Conservation (phyloP, 2,329 filamentous ascomycete genomes). For the Tolypocladium cylindrosporum region DNA sequence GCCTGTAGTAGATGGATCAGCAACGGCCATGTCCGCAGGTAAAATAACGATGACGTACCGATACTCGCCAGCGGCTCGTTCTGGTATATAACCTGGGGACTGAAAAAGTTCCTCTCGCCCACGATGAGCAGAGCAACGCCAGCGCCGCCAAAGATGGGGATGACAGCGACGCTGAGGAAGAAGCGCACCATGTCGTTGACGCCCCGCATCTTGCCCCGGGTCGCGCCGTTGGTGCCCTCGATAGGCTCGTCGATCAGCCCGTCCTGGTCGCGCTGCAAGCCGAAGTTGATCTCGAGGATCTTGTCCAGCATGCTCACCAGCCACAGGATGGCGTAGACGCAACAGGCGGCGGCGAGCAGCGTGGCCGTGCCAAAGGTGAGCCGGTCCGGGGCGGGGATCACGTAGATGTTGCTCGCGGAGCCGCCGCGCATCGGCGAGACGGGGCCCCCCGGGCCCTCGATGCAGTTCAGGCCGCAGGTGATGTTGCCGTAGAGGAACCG, state of each 20-base stretch:
- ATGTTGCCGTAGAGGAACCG: slow-evolving; percentile 34
- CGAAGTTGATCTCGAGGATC: slow-evolving; percentile 50
- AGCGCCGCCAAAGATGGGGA: slow-evolving; percentile 48
- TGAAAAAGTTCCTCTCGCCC: slow-evolving; percentile 57
- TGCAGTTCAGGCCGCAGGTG: slow-evolving; percentile 39
- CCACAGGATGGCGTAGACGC: slow-evolving; percentile 53
- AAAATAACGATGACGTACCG: slow-evolving; percentile 25
- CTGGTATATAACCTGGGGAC: slow-evolving; percentile 41
- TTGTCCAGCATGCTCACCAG: slow-evolving; percentile 54
- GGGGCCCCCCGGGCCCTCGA: slow-evolving; percentile 34
- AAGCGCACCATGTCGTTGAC: slow-evolving; percentile 44
- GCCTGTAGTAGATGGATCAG: slow-evolving; percentile 20
- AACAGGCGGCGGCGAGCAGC: slow-evolving; percentile 53
- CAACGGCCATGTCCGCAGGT: background rate
- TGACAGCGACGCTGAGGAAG: slow-evolving; percentile 44
- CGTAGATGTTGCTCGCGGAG: slow-evolving; percentile 50
- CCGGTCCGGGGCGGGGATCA: slow-evolving; percentile 45
- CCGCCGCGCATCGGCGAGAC: slow-evolving; percentile 44
- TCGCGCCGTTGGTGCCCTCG: slow-evolving; percentile 45
- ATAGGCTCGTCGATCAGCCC: slow-evolving; percentile 28
- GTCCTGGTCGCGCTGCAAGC: slow-evolving; percentile 19
- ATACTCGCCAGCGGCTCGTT: slow-evolving; percentile 54
- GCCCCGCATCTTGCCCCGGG: slow-evolving; percentile 37
- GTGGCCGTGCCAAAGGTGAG: slow-evolving; percentile 51
- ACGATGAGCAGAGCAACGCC: slow-evolving; percentile 49